These are phyloP conservation scores for Pleodorina starrii DNA, from an alignment of 139 green algal genomes.

Conservation along the genomic window DNA sequence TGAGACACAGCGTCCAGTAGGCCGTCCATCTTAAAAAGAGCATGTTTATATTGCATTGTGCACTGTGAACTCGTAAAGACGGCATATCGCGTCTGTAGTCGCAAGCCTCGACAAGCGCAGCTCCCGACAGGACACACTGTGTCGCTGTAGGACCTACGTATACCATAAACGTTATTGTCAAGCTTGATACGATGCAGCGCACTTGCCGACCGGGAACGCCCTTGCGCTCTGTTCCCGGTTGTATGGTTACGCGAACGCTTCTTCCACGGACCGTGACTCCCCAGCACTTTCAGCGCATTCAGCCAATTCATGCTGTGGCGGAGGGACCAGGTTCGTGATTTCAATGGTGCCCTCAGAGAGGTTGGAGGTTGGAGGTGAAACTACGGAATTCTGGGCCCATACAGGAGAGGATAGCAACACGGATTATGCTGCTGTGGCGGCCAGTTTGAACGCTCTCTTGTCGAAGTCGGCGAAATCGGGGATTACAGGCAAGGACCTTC, in stretches of 20 bases:
- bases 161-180: too few relatives aligned
- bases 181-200: not conserved
- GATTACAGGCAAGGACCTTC: constrained; percentile 51
- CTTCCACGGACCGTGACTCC: not conserved
- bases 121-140: too few relatives aligned
- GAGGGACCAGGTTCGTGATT: not conserved
- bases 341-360: too few relatives aligned
- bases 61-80: too few relatives aligned
- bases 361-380: too few relatives aligned
- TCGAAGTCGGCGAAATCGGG: not conserved
- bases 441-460: constrained; percentile 30
- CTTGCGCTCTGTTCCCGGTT: not conserved
- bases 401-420: constrained; percentile 12
- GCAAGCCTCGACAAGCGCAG: too few relatives aligned
- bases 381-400: too few relatives aligned
- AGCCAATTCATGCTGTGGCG: not conserved
- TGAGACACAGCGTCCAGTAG: too few relatives aligned
- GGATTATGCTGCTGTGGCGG: constrained; percentile 33
- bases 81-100: too few relatives aligned
- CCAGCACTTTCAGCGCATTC: not conserved
- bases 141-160: too few relatives aligned
- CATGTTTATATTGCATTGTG: too few relatives aligned
- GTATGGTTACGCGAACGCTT: not conserved
- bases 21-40: too few relatives aligned
- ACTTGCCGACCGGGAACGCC: not conserved